Conservation (phyloP, 805 yeast species). For the Candida silvatica region DNA sequence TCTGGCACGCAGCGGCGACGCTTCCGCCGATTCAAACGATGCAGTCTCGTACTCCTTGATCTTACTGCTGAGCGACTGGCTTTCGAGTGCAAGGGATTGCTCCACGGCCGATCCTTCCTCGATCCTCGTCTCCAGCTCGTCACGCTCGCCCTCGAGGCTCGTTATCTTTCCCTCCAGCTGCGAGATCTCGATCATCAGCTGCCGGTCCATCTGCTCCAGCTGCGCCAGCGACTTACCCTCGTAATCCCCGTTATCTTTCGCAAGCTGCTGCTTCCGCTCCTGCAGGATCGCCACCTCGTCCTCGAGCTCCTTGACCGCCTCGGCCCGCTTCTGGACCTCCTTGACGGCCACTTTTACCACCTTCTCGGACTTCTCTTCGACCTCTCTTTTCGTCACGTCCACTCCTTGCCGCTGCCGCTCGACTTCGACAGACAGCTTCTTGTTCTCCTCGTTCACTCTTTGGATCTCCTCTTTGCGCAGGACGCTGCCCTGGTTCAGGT, state of each 20-base stretch:
- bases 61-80: too few species aligned
- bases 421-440: constrained; percentile 9
- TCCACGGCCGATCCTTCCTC: constrained; percentile 8
- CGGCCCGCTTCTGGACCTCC: constrained; percentile 26
- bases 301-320: constrained; percentile 15
- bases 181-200: constrained; percentile 18
- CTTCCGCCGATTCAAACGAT: too few species aligned
- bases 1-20: background rate
- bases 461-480: constrained; percentile 15
- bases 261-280: constrained; percentile 18
- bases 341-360: constrained; percentile 12
- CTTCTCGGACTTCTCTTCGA: constrained; percentile 11
- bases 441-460: constrained; percentile 11
- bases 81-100: too few species aligned
- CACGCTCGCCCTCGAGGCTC: constrained; percentile 9
- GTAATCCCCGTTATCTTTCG: constrained; percentile 19
- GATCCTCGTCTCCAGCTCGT: constrained; percentile 22
- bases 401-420: constrained; percentile 10
- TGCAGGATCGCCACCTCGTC: constrained; percentile 16
- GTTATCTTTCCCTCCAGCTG: constrained; percentile 4
- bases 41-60: too few species aligned
- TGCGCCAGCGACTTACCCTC: constrained; percentile 22
- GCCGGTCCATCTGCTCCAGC: constrained; percentile 7
- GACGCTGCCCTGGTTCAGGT: constrained; percentile 30
- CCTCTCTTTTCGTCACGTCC: constrained; percentile 12